A percentile compares a stretch with the other conserved stretches of the same genome.
These are phyloP conservation scores for Reticulomyxa filosa DNA, from an alignment of 78 protist genomes.

Conservation along the genomic window DNA sequence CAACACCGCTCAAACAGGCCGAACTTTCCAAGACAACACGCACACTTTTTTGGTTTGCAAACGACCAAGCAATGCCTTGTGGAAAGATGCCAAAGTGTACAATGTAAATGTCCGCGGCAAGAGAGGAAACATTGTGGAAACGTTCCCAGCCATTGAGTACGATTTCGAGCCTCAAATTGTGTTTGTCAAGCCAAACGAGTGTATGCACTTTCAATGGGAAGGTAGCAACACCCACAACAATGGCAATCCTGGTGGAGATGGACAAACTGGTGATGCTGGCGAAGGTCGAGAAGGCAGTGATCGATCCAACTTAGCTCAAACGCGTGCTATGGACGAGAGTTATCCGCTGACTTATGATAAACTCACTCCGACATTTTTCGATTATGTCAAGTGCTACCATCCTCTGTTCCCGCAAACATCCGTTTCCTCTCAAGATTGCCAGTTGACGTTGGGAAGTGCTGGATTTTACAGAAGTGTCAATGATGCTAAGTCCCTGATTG, in stretches of 20 bases:
- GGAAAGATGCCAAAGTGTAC: constrained; percentile 8
- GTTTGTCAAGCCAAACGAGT: constrained; percentile 28
- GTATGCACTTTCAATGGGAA: constrained; percentile 60
- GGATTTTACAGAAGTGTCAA: too few species aligned
- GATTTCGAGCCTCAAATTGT: constrained; percentile 39
- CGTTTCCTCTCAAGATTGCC: too few species aligned
- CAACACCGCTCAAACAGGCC: constrained; percentile 55
- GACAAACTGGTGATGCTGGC: too few species aligned
- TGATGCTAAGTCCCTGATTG: too few species aligned
- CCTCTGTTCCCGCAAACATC: too few species aligned
- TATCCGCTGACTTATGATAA: too few species aligned
- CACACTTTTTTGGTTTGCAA: constrained; percentile 26
- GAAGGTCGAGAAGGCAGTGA: constrained; percentile 6
- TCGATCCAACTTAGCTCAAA: neutral
- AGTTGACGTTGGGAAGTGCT: too few species aligned
- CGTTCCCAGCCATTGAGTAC: constrained; percentile 59
- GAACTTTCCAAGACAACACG: constrained; percentile 79
- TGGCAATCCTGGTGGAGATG: too few species aligned
- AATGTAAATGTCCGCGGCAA: constrained; percentile 58
- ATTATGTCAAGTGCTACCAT: too few species aligned
- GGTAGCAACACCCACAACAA: constrained; percentile 48
- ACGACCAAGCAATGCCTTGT: constrained; percentile 18
- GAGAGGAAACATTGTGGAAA: constrained; percentile 74
- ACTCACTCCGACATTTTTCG: too few species aligned
- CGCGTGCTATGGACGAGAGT: neutral